Base-by-base conservation (phyloP, 805 yeast genomes). In the Nakazawaea molendinolei region DNA sequence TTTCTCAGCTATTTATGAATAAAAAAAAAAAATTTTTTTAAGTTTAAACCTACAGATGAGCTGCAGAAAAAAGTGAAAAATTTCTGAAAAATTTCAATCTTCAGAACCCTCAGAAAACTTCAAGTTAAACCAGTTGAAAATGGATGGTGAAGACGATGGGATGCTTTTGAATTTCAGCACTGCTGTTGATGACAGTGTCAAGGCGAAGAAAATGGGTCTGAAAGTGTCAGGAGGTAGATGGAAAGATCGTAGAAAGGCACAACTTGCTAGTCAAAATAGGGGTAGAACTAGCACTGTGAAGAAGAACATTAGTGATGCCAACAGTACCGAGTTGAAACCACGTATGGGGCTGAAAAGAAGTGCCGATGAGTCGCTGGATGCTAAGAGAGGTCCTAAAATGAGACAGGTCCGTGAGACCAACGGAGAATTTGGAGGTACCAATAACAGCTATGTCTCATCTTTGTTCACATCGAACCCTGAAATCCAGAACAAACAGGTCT, bases 371-470 rank as follows among this genome's bases (percentile, higher is more conserved):
- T 38, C 19, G 9, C 38, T 29, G 15, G 15, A 17, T 23, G 8
- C 13, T 18, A 35, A 40, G 38, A 43, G 28, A 34, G 65, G 45
- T 8, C 53, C 56, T 3, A 43, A 53, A 7, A 27, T 52, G 33
- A 65, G 63, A 43, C 58, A 56, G 42, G 56, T 57, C n/a, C 58
- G 63, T 42, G 79, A 73, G 50, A 56, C 68, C 7, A 61, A 66
- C 35, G 79, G 79, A 5, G 71, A 66, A 44, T 51, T 52, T 34
- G 78, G 76, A 5, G 80, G 80, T 4, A 67, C 63, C 40, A 65
- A 71, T 44, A 70, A 72, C 44, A 76, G 90, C 7, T 77, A 79
- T 47, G 86, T 90, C 3, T 85, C 97, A 0, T 90, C 97, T 1
- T 61, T 90, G 35, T 90, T 90, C 65, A 72, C 89, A 0, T 73